Evolutionary conservation across 139 green algal species (phyloP), one percentile per base, ranked within the genome.

Genomic region (Tetraselmis chui): DNA sequence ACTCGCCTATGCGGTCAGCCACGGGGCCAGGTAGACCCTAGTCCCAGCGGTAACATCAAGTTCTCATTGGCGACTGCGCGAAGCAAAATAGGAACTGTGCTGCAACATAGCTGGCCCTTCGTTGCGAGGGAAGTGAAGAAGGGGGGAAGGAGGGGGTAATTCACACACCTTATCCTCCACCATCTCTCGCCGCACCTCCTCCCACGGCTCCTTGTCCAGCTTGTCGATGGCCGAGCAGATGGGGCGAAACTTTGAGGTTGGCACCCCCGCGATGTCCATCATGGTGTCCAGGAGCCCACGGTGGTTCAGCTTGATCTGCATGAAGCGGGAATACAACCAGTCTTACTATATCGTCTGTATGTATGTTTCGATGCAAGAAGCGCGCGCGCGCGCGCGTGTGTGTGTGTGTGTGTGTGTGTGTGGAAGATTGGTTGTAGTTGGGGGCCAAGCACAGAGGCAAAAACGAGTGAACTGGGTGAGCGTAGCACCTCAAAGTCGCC

Each of bases 211-310:
- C 91, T 99, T 99, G 90, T 99, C 96, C 28, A 99, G 92, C 91
- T 99, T 99, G 90, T 99, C 96, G 74, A 99, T 98, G 32, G 96
- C 94, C 28, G 91, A 96, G 90, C 94, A 97, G 85, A 97, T 98
- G 85, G 93, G 74, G 1, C 94, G 85, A 85, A 94, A 94, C 82
- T 88, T 91, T 25, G 32, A 1, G 5, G 77, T 45, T 0, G 94
- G 90, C 79, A 92, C 92, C 23, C 95, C 96, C 28, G 91, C 91
- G 59, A 98, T 90, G 29, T 87, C 91, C 87, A 99, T 88, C 91
- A 96, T 97, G 26, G 93, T 93, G 84, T 99, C 96, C 84, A 99
- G 89, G 85, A 99, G 84, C 67, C 83, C 78, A 30, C 96, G 82
- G 91, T 99, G 96, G 88, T 97, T 99, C 30, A 99, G 81, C 93